Evolutionary conservation across 805 yeast species (phyloP).

Genomic region (Starmerella tilneyi): DNA sequence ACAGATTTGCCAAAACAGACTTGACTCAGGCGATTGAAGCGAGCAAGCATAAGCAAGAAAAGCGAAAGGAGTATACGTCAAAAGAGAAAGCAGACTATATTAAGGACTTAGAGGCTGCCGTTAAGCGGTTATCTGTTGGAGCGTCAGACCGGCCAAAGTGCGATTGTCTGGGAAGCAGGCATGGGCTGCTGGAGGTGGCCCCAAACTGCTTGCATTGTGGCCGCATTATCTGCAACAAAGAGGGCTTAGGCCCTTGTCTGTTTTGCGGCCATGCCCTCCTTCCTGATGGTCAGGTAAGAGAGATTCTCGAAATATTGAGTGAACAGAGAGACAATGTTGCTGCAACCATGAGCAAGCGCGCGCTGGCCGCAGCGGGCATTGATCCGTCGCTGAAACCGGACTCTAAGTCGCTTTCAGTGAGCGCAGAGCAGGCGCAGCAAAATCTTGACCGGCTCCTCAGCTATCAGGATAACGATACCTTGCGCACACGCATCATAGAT

Average conservation of each 20-base stretch:
- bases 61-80: slow-evolving; percentile 6
- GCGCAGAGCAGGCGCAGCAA: slow-evolving; percentile 49
- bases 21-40: slow-evolving; percentile 5
- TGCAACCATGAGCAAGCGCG: slow-evolving; percentile 31
- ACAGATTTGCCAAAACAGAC: background rate
- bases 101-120: slow-evolving; percentile 55
- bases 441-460: slow-evolving; percentile 61
- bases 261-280: slow-evolving; percentile 65
- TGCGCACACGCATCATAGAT: slow-evolving; percentile 85
- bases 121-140: slow-evolving; percentile 43
- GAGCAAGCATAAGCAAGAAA: background rate
- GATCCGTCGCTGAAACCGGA: slow-evolving; percentile 19
- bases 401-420: background rate
- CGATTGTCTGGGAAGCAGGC: slow-evolving; percentile 77
- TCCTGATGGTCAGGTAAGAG: slow-evolving; percentile 48
- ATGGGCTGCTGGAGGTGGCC: slow-evolving; percentile 77
- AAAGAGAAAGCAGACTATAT: slow-evolving; percentile 44
- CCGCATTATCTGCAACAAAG: slow-evolving; percentile 78
- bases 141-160: slow-evolving; percentile 39
- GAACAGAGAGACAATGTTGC: slow-evolving; percentile 42
- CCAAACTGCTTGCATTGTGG: slow-evolving; percentile 95
- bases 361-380: slow-evolving; percentile 33
- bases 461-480: slow-evolving; percentile 79
- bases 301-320: slow-evolving; percentile 45
- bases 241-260: slow-evolving; percentile 85